Base-by-base conservation (phyloP, 2,329 filamentous ascomycete species). In the Colletotrichum spaethianum region DNA sequence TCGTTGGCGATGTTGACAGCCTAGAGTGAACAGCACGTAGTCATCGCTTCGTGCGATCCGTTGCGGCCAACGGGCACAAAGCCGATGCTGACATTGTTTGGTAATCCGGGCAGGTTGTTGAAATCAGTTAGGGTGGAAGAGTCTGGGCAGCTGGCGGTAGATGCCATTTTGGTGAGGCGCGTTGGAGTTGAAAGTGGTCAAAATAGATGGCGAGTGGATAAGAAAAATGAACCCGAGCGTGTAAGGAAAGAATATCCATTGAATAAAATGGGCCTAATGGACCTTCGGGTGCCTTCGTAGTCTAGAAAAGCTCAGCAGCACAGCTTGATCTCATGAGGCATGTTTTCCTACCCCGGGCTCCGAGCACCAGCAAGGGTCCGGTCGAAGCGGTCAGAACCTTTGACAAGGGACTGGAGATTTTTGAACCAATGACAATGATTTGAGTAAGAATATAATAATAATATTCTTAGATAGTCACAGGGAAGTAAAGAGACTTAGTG, bases 41-140 rank as follows among this genome's bases (percentile, higher is more conserved):
- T 26, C 63, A 65, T 65, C 0, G 63, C 63, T 28, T n/a, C 63
- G 40, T 59, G 40, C 2, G 63, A 65, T 0, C 63, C 63, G 23
- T 65, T 65, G 4, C 63, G 33, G 31, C 63, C 28, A 14, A 65
- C 18, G 40, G 52, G 52, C 31, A 65, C 52, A 31, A 65, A 65
- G 40, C 63, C 52, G 4, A 36, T n/a, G 28, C 63, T 57, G 2
- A 57, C 18, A 16, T 65, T 31, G 0, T 40, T 65, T 8, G 52
- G 63, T 18, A 65, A 36, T 18, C 7, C 63, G 40, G 28, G 16
- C 9, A 65, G 18, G 28, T 50, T 36, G 52, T 1, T 8, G 31
- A 65, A 65, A 4, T 33, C 14, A 8, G 52, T 52, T n/a, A 65
- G n/a, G 42, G 14, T 9, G 20, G 63, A 59, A 6, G 63, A 11